phyloP scores from a whole-genome alignment of 768 basidiomycete genomes.

The Suillus luteus region DNA sequence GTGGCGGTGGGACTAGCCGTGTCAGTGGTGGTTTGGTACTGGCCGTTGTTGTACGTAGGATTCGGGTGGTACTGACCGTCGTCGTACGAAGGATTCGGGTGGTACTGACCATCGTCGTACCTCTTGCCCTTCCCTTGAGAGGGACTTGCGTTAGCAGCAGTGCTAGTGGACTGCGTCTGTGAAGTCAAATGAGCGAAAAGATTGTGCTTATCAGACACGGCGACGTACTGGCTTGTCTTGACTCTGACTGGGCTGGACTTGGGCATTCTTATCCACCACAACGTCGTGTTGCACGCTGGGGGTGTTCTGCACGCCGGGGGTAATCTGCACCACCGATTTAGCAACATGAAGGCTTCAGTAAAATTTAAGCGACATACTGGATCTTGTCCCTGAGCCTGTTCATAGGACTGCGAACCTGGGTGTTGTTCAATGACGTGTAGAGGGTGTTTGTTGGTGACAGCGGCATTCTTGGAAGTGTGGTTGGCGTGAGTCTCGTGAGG shows the following conservation, averaged over 20 bases:
- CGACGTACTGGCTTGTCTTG: not conserved
- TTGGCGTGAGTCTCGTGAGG: not conserved
- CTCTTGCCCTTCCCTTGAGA: constrained; percentile 8
- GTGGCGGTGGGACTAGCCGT: not conserved
- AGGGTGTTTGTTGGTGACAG: not conserved
- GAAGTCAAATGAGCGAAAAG: not conserved
- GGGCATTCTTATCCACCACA: not conserved
- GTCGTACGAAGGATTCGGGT: constrained; percentile 15
- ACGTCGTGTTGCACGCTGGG: not conserved
- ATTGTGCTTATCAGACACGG: not conserved
- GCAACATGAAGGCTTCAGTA: not conserved
- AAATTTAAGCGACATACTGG: not conserved
- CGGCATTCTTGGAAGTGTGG: not conserved
- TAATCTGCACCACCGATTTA: not conserved
- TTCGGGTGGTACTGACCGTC: constrained; percentile 24
- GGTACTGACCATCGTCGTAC: constrained; percentile 20
- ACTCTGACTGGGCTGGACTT: not conserved
- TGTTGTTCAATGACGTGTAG: not conserved
- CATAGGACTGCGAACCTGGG: not conserved
- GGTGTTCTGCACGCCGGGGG: not conserved
- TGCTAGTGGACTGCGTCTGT: not conserved
- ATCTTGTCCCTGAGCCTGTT: constrained; percentile 5
- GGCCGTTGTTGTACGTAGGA: constrained; percentile 20
- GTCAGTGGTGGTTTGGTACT: constrained; percentile 17
- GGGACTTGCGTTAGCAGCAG: not conserved